Conservation (phyloP, 805 yeast genomes). For the Priceomyces haplophilus region DNA sequence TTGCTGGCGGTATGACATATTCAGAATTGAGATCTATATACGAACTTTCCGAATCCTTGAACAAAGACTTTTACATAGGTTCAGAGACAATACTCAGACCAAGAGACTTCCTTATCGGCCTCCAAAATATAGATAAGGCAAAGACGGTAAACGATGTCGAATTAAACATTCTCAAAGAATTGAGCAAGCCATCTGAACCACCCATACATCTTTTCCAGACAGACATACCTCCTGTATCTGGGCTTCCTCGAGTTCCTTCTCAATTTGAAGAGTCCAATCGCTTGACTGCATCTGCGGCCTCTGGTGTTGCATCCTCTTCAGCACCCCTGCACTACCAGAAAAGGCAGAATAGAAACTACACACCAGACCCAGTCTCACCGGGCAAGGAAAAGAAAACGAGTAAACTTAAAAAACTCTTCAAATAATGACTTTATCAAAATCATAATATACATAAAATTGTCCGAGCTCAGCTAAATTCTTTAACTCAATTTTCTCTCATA, state of each 20-base stretch:
- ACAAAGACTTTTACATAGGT: conserved; percentile 78
- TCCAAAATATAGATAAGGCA: conserved; percentile 37
- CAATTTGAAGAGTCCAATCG: not conserved
- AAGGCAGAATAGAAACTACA: conserved; percentile 6
- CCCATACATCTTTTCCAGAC: conserved; percentile 44
- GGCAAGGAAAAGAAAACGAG: conserved; percentile 36
- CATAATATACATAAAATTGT: no score
- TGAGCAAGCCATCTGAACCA: conserved; percentile 31
- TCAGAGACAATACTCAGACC: conserved; percentile 72
- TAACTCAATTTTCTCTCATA: no score
- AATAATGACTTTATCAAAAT: conserved; percentile 10
- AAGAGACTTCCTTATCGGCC: conserved; percentile 41
- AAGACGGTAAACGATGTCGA: conserved; percentile 42
- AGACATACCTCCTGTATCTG: conserved; percentile 16
- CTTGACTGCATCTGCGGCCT: conserved; percentile 4
- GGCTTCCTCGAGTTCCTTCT: conserved; percentile 7
- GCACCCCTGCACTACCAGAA: conserved; percentile 29
- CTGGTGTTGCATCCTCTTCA: not conserved
- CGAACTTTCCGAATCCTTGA: conserved; percentile 58
- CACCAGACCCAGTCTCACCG: conserved; percentile 3
- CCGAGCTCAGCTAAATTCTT: no score
- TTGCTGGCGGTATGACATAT: conserved; percentile 87
- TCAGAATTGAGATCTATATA: conserved; percentile 76
- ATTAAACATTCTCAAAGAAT: conserved; percentile 29
- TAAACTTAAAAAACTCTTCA: conserved; percentile 47